Evolutionary conservation across 106 monocot genomes (phyloP).

Genomic region (Acorus gramineus): DNA sequence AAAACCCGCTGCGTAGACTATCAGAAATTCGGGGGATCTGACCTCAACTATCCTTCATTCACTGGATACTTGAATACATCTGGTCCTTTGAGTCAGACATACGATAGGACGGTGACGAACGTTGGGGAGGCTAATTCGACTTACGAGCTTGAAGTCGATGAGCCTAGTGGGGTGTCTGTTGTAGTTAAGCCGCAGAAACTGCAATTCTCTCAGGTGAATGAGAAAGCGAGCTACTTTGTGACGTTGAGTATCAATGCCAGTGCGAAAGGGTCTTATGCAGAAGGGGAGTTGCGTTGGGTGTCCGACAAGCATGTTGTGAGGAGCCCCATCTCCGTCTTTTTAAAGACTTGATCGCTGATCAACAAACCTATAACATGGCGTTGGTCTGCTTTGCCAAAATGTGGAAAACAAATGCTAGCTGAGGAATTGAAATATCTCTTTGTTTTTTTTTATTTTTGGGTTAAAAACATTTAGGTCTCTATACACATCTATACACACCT

Average conservation of each 20-base stretch:
- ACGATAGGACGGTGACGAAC: constrained; percentile 9
- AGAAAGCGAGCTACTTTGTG: constrained; percentile 8
- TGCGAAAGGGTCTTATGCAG: no score
- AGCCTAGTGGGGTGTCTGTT: constrained; percentile 11
- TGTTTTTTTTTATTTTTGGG: no score
- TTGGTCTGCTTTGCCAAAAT: no score
- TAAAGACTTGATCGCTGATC: no score
- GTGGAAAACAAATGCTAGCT: no score
- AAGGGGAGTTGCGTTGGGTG: not conserved
- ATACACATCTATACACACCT: no score
- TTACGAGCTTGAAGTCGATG: constrained; percentile 6
- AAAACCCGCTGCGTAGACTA: not conserved
- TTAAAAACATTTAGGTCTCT: no score
- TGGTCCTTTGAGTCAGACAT: not conserved
- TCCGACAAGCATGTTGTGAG: not conserved
- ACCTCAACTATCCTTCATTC: constrained; percentile 20
- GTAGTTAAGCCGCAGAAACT: constrained; percentile 5
- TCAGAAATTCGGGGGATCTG: not conserved
- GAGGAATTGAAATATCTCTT: no score
- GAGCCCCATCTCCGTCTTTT: not conserved
- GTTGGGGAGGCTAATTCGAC: constrained; percentile 9
- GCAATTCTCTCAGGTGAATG: not conserved
- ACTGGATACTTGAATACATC: not conserved
- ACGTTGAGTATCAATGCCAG: not conserved
- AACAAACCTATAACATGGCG: no score